Percentiles rank a stretch among this genome's conserved stretches.
phyloP scores from a whole-genome alignment of 192 early-diverging fungal genomes.

The Radiomyces spectabilis region DNA sequence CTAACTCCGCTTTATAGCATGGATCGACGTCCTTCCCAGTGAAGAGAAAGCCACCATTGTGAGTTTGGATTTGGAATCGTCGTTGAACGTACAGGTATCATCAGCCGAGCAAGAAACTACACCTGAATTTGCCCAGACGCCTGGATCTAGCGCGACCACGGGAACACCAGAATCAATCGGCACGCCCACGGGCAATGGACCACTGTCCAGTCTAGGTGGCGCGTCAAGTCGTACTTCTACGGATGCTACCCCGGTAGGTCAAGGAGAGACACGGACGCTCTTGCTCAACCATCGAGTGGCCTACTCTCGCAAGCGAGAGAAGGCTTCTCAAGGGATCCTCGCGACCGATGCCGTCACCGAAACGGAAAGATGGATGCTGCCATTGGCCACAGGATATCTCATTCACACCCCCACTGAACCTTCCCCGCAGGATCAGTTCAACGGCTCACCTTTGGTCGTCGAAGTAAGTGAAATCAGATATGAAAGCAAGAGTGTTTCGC shows the following conservation, averaged over 20 bases:
- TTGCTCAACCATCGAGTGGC: constrained; percentile 45
- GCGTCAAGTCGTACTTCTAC: constrained; percentile 4
- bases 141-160: neutral
- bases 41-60: constrained; percentile 22
- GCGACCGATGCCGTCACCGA: constrained; percentile 6
- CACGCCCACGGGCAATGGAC: constrained; percentile 8
- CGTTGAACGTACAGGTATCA: constrained; percentile 5
- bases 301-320: constrained; percentile 27
- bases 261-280: constrained; percentile 34
- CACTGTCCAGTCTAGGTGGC: neutral
- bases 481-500: neutral
- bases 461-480: constrained; percentile 22
- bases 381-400: constrained; percentile 42
- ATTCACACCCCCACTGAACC: constrained; percentile 34
- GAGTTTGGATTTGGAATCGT: constrained; percentile 24
- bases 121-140: constrained; percentile 6
- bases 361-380: constrained; percentile 31
- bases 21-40: constrained; percentile 16
- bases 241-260: constrained; percentile 17
- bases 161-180: neutral
- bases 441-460: constrained; percentile 28
- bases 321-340: constrained; percentile 5
- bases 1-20: too few species aligned
- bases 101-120: neutral
- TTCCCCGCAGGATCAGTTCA: constrained; percentile 35